These are phyloP conservation scores for Monosporozyma unispora DNA, from an alignment of 805 yeast genomes.

Conservation along the genomic window DNA sequence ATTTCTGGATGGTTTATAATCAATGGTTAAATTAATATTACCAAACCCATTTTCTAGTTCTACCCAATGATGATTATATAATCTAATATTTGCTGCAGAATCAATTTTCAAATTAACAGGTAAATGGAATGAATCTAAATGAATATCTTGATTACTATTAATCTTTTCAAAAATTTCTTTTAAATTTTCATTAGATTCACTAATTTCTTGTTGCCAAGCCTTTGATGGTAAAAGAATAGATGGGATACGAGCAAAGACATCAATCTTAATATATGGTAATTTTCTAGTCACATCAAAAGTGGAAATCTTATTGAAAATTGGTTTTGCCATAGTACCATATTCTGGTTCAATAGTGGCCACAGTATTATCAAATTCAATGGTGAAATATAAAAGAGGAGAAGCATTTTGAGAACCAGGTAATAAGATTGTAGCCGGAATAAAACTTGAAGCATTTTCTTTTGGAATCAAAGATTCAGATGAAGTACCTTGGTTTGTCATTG, in stretches of 20 bases:
- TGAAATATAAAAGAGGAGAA: conserved; percentile 69
- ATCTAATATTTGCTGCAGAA: conserved; percentile 43
- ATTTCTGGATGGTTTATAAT: conserved; percentile 57
- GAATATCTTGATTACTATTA: conserved; percentile 51
- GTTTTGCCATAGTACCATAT: conserved; percentile 67
- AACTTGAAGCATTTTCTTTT: conserved; percentile 24
- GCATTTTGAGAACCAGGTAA: conserved; percentile 47
- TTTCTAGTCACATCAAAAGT: conserved; percentile 78
- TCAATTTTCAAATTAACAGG: conserved; percentile 46
- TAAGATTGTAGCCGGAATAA: conserved; percentile 46
- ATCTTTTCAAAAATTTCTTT: conserved; percentile 28
- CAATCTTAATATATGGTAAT: conserved; percentile 55
- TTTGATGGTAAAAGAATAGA: conserved; percentile 45
- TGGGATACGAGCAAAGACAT: conserved; percentile 73
- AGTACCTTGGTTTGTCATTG: conserved; percentile 25
- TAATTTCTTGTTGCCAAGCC: conserved; percentile 26
- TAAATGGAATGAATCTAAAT: conserved; percentile 62
- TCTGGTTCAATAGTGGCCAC: conserved; percentile 83
- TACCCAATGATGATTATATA: conserved; percentile 59
- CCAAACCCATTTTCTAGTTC: conserved; percentile 37
- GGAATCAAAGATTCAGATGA: conserved; percentile 30
- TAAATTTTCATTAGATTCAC: conserved; percentile 22
- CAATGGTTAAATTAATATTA: conserved; percentile 52
- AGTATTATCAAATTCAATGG: conserved; percentile 91
- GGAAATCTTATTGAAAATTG: conserved; percentile 82